phyloP scores from a whole-genome alignment of 2,329 filamentous ascomycete genomes.

The Drechslera avenae region DNA sequence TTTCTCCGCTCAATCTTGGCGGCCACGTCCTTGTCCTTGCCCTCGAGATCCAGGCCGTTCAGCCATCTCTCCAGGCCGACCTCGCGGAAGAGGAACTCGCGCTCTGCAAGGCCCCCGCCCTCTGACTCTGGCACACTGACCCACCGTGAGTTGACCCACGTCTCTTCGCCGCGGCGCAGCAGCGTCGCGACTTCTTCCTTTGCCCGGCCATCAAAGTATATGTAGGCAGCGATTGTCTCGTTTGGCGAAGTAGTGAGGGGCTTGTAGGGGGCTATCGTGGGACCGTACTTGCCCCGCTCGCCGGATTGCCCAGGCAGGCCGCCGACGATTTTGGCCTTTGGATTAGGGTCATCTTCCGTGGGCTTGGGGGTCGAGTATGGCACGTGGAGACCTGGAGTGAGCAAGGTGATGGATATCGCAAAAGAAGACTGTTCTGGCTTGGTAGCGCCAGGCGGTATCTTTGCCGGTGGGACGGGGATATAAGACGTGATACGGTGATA shows the following conservation, averaged over 20 bases:
- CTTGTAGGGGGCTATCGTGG: conserved; percentile 80
- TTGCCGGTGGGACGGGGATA: conserved; percentile 91
- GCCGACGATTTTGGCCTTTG: conserved; percentile 81
- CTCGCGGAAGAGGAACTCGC: conserved; percentile 96
- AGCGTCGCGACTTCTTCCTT: conserved; percentile 98
- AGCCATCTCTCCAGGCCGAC: conserved; percentile 96
- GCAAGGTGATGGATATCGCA: conserved; percentile 94
- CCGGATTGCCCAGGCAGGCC: conserved; percentile 62
- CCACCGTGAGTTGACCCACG: conserved; percentile 98
- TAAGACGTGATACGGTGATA: conserved; percentile 94
- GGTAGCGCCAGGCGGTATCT: conserved; percentile 67
- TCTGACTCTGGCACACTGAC: conserved; percentile 90
- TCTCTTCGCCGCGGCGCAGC: conserved; percentile 90
- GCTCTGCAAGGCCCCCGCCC: conserved; percentile 90
- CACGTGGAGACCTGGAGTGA: conserved; percentile 85
- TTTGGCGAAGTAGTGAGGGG: conserved; percentile 91
- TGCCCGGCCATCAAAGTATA: conserved; percentile 93
- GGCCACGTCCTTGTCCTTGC: conserved; percentile 74
- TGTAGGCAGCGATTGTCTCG: conserved; percentile 97
- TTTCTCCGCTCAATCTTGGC: conserved; percentile 72
- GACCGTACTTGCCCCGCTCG: conserved; percentile 59
- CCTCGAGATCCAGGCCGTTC: conserved; percentile 93
- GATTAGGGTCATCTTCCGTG: conserved; percentile 75
- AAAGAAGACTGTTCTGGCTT: conserved; percentile 94
- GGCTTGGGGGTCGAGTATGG: conserved; percentile 91